Base-by-base conservation (phyloP, 306 rosid species). In the Trifolium pratense region DNA sequence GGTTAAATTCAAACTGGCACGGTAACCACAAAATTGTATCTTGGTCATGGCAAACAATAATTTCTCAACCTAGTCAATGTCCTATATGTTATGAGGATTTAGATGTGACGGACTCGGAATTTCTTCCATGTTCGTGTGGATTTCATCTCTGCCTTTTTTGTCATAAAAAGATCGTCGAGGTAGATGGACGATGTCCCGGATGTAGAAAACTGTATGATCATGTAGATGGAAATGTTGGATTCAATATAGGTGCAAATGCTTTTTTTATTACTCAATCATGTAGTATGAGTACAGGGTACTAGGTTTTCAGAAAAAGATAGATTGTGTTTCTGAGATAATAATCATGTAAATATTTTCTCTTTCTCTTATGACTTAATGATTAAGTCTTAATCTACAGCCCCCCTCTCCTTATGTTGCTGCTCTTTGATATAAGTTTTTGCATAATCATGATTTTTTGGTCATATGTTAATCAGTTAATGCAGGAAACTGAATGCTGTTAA, bases 71-170 rank as follows among this genome's bases (percentile, higher is more conserved):
- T 65, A 68, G 80, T 37, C 74, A 79, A 26, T 89, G 93, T 64
- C 89, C 89, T 9, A 84, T 84, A 25, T 89, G 89, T 84, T 89
- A 73, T 20, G 90, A 89, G 84, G 93, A 86, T 78, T 71, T 89
- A 67, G 90, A 89, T 17, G 49, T 76, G 61, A 84, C 93, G 10
- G 90, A 86, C 71, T 80, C 82, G 1, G 68, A 82, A 37, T 89
- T 89, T 83, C 71, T 82, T 73, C 89, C 93, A 9, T 86, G 93
- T 67, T 79, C 78, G 0, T 84, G 92, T 57, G 90, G 87, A n/a
- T 88, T 88, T 72, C 82, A 63, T 60, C 82, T 85, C 17, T 86
- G 93, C 72, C 85, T 84, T 12, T 89, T 89, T 58, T 86, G 91
- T 76, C 89, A 89, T 80, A 86, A 84, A 61, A 82, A 61, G 79